Base-by-base conservation (phyloP, 2,329 filamentous ascomycete genomes). In the Alternaria sp. region DNA sequence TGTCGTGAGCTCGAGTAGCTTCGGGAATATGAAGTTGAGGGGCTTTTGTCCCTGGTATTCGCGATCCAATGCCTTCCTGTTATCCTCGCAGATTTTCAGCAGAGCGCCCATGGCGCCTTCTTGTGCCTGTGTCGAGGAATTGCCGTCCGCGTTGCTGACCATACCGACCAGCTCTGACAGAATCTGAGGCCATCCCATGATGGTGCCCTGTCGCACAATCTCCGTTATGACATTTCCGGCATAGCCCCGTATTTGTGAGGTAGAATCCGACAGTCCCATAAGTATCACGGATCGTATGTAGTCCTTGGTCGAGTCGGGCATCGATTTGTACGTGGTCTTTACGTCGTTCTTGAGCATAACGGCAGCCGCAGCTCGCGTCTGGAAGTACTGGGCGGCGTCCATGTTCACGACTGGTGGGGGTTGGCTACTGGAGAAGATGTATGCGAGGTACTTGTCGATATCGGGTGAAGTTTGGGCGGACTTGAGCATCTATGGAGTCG, bases 261-360 rank as follows among this genome's bases (percentile, higher is more conserved):
- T 91, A 64, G 87, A 85, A 79, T 99, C 95, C 77, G 93, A 91
- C 55, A 99, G 85, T 14, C 91, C 90, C 61, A 91, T 80, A 57
- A 96, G 86, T 12, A 96, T 87, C 34, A 91, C 88, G 52, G 91
- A 87, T 78, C 92, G 93, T 77, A 98, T 88, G 74, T 96, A 90
- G 30, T 84, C 81, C 68, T 96, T 83, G 75, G 90, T 94, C 41
- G 84, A 78, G 51, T 91, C 88, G 54, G 92, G 86, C 63, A 97
- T 92, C 57, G 87, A 84, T 76, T 91, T 91, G 83, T 91, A 94
- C 42, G 88, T 85, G 48, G 87, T 81, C 75, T 88, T 90, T 77
- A 98, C 87, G 75, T 96, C 93, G 80, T 97, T 98, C 83, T 98
- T 99, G 67, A 99, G 86, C 88, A 97, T 95, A 74, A 98, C 89